Evolutionary conservation across 1,284 basidiomycete genomes (phyloP), one percentile per base, ranked within the genome.

Genomic region (Malassezia sympodialis): DNA sequence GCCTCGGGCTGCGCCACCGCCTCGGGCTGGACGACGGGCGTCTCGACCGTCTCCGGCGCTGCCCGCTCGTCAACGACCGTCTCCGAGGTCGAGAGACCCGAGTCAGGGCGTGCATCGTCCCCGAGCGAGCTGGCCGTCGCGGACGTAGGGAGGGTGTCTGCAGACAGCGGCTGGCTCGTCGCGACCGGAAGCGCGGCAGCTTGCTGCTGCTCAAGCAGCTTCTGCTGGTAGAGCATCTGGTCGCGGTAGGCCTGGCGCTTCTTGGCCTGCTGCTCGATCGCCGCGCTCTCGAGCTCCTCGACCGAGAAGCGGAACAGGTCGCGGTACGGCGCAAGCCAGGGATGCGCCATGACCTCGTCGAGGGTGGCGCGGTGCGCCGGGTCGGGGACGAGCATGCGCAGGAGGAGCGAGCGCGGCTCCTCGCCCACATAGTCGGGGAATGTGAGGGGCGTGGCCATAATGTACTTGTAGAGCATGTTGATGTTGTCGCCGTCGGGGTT

Each of bases 401-500:
- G 61, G 28, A 74, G 63, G 30, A 74, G 48, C 49, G 71, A 68
- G 51, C 72, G 67, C 10, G 72, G 72, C 48, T 74, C 60, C 24
- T 69, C 60, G 23, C 62, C 66, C 51, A 74, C 67, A 56, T 74
- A 74, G 50, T 74, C 72, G 31, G 72, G 72, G 61, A 74, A 74
- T 30, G 67, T 64, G 21, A 74, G 62, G 0, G 70, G 70, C 10
- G 72, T 74, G 12, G 72, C 67, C 48, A 96, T 87, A 76, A 99
- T 99, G 78, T 99, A 99, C 76, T 88, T 90, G 83, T 98, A 99
- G 48, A 99, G 80, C n/a, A 96, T 80, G 74, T 96, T 98, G 80
- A 98, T 98, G 78, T 98, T 98, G 79, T 98, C 91, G 55, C 94
- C 94, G 61, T 98, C 94, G 3, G 94, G 94, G 76, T 98, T 99